Evolutionary conservation across 2,329 filamentous ascomycete species (phyloP).

Genomic region (Colletotrichum higginsianum): DNA sequence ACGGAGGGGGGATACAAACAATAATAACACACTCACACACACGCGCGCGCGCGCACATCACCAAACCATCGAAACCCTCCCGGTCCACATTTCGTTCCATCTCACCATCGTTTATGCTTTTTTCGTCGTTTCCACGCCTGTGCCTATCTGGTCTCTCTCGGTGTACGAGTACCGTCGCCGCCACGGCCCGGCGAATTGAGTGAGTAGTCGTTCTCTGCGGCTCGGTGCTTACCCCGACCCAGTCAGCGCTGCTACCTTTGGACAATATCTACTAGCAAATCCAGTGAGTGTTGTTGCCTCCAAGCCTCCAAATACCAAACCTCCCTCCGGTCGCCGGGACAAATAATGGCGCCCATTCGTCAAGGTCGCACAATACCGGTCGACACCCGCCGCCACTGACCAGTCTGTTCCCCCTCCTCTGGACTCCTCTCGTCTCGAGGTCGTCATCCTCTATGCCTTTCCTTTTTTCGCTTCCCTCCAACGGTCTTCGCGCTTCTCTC

Average conservation of each 20-base stretch:
- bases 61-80: conserved; percentile 26
- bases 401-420: background rate
- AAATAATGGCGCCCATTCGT: conserved; percentile 17
- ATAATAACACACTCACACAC: conserved; percentile 9
- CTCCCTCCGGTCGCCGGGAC: conserved; percentile 19
- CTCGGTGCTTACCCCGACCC: conserved; percentile 26
- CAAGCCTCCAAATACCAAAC: conserved; percentile 6
- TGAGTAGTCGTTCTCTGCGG: conserved; percentile 10
- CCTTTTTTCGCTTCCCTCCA: background rate
- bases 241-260: background rate
- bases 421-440: background rate
- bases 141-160: background rate
- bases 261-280: conserved; percentile 10
- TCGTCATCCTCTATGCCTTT: background rate
- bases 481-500: conserved; percentile 22
- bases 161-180: background rate
- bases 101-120: conserved; percentile 22
- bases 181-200: background rate
- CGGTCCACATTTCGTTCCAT: conserved; percentile 33
- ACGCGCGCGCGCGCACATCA: conserved; percentile 14
- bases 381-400: conserved; percentile 9
- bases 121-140: conserved; percentile 28
- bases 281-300: conserved; percentile 22
- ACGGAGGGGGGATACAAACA: background rate
- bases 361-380: conserved; percentile 33